Base-by-base conservation (phyloP, 2,329 filamentous ascomycete species). In the Xylariales sp. region DNA sequence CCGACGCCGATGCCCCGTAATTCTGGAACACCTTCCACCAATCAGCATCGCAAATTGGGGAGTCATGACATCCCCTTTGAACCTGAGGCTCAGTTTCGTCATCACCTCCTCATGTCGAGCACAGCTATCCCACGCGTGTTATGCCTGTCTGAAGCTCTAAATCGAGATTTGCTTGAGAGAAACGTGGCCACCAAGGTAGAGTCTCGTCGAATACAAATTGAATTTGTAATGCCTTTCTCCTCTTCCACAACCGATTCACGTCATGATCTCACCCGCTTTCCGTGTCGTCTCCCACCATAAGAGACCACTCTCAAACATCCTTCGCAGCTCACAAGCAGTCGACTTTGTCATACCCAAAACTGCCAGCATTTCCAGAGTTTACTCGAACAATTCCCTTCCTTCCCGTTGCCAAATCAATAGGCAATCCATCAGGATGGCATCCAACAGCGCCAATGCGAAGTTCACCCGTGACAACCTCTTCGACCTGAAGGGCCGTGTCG, bases 401-500 rank as follows among this genome's bases (percentile, higher is more conserved):
- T n/a, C n/a, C n/a, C n/a, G n/a, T n/a, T n/a, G n/a, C n/a, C n/a
- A n/a, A n/a, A n/a, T n/a, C n/a, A n/a, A n/a, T n/a, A n/a, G n/a
- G 0, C 47, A 49, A 38, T 27, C 36, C 24, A 24, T 49, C 42
- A 56, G 47, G 39, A 56, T 56, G 53, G 37, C 50, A 37, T 56
- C 53, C 38, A 56, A 50, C 49, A 48, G 24, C 34, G 53, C 48
- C 14, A 59, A 59, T 44, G 51, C 49, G 14, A 22, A 48, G 34
- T 61, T 70, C 46, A 58, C 59, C 12, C 56, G 62, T 16, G 50
- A 63, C 39, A 53, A 51, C 39, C 61, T 72, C 22, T 72, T 71
- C 43, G 56, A 70, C 49, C 59, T 70, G 22, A 56, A 58, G 12
- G 66, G 62, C 42, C 64, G 61, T 36, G 66, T 71, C 1, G 69